Conservation (phyloP, 768 basidiomycete species). For the Calocera cornea region DNA sequence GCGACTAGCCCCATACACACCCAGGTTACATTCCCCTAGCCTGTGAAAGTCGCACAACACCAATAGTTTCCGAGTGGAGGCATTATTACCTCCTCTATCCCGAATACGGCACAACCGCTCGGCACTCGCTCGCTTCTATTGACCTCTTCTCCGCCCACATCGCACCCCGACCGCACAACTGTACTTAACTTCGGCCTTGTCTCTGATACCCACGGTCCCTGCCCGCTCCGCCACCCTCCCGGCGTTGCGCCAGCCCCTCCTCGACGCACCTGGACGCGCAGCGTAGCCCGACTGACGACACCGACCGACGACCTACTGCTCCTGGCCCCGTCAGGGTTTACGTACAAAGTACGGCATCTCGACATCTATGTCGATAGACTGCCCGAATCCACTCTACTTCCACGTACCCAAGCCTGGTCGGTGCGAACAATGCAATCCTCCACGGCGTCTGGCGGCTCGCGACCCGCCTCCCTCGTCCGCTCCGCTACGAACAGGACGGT, state of each 20-base stretch:
- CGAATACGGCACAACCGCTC: neutral
- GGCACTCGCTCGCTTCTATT: neutral
- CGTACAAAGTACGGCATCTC: constrained; percentile 4
- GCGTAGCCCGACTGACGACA: neutral
- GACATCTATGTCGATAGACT: constrained; percentile 4
- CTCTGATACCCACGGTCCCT: neutral
- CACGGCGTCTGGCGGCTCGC: neutral
- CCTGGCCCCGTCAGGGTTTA: constrained; percentile 4
- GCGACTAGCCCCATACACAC: neutral
- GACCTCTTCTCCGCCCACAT: constrained; percentile 1
- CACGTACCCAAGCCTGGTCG: neutral
- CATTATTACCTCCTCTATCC: constrained; percentile 4
- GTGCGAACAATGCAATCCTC: neutral
- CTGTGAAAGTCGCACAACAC: neutral
- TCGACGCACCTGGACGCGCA: neutral
- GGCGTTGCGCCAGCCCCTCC: neutral
- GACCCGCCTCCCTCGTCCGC: neutral
- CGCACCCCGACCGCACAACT: neutral
- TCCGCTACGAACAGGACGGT: neutral
- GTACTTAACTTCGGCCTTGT: neutral
- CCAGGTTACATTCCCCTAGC: neutral
- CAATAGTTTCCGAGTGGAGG: constrained; percentile 1
- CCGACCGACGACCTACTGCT: neutral
- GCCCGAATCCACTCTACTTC: neutral
- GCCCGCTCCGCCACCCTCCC: neutral